A percentile compares a stretch with the other conserved stretches of the same genome.
These are phyloP conservation scores for Gossypium lobatum DNA, from an alignment of 441 rosid species.

Conservation along the genomic window DNA sequence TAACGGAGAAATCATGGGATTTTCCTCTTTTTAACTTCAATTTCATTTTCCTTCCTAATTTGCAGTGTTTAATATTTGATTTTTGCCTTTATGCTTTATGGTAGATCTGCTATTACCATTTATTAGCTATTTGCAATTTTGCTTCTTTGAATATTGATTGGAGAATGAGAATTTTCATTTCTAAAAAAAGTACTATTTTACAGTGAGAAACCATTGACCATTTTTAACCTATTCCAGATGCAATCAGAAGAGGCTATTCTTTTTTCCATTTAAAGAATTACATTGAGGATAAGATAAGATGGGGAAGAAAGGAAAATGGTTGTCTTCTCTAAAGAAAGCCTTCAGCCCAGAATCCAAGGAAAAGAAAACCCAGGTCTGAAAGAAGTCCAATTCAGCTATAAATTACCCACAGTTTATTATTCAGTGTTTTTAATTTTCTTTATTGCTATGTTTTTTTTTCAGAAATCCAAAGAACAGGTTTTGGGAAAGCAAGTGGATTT, in stretches of 20 bases:
- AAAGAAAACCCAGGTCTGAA: constrained; percentile 49
- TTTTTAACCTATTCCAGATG: background rate
- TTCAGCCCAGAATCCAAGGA: constrained; percentile 77
- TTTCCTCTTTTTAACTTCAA: background rate
- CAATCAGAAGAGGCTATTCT: no score
- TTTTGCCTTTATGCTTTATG: background rate
- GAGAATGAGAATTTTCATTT: background rate
- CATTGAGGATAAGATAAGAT: constrained; percentile 39
- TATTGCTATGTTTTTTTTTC: constrained; percentile 1
- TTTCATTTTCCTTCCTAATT: background rate
- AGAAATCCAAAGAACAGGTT: constrained; percentile 64
- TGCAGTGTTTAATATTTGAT: background rate
- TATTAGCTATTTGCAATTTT: background rate
- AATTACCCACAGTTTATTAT: background rate
- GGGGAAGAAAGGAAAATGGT: constrained; percentile 96
- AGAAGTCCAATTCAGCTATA: background rate
- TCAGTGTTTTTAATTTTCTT: background rate
- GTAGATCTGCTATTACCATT: background rate
- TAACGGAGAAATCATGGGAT: background rate
- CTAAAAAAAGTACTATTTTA: background rate
- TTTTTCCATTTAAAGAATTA: constrained; percentile 14
- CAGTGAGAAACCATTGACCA: background rate
- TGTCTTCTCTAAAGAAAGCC: constrained; percentile 77
- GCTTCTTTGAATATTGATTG: background rate
- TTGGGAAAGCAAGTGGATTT: constrained; percentile 41